Evolutionary conservation across 208 protist species (phyloP).

Genomic region (Wallacemonas rigidus): DNA sequence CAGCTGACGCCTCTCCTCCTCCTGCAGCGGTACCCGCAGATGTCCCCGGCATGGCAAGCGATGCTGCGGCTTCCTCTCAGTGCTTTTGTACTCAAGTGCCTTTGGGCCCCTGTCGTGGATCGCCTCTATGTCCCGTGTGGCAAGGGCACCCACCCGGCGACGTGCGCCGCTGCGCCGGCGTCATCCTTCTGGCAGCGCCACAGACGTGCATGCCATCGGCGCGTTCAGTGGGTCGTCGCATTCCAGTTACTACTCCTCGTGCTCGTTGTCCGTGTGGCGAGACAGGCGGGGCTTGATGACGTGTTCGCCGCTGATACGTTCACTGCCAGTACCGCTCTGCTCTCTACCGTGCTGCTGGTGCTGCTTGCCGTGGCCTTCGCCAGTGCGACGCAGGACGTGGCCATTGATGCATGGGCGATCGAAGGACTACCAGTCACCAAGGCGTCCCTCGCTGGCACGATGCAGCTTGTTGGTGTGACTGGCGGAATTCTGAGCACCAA

Average conservation of each 20-base stretch:
- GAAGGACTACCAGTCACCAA: constrained; percentile 7
- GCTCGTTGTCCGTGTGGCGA: neutral
- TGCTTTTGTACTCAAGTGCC: constrained; percentile 39
- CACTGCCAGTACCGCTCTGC: neutral
- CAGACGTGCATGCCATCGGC: neutral
- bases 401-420: constrained; percentile 44
- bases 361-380: constrained; percentile 22
- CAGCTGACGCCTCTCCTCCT: constrained; percentile 2
- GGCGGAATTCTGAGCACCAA: constrained; percentile 10
- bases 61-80: constrained; percentile 26
- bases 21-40: constrained; percentile 11
- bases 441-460: constrained; percentile 2
- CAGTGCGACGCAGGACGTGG: constrained; percentile 42
- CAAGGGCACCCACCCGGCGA: neutral
- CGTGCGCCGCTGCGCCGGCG: neutral
- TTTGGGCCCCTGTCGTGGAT: constrained; percentile 46
- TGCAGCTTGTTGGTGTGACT: constrained; percentile 17
- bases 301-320: neutral
- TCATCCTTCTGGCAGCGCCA: neutral
- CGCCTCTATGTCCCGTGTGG: constrained; percentile 15
- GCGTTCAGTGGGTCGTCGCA: constrained; percentile 16
- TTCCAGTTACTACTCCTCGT: constrained; percentile 12
- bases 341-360: constrained; percentile 1
- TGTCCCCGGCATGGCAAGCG: constrained; percentile 15
- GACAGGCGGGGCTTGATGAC: neutral